These are phyloP conservation scores for Lavandula angustifolia DNA, from an alignment of 257 asterid genomes.

Conservation along the genomic window DNA sequence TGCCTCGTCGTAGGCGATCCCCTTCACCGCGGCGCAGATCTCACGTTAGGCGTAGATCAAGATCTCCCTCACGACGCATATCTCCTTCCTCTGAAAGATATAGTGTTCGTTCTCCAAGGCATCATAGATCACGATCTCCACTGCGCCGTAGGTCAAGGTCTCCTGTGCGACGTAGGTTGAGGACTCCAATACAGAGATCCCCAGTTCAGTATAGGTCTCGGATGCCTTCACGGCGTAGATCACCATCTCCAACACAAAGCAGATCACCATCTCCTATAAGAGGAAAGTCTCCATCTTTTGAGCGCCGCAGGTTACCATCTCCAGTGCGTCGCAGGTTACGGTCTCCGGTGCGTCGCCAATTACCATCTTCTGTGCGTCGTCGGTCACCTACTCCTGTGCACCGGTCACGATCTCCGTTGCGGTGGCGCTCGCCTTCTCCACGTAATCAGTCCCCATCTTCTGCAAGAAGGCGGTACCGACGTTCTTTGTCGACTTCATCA, in stretches of 20 bases:
- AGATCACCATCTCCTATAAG: constrained; percentile 50
- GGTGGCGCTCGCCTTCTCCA: constrained; percentile 54
- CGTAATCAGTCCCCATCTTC: constrained; percentile 39
- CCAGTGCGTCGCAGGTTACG: constrained; percentile 41
- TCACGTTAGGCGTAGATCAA: constrained; percentile 44
- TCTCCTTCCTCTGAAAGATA: constrained; percentile 69
- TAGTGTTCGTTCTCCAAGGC: constrained; percentile 60
- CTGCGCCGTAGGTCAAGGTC: constrained; percentile 46
- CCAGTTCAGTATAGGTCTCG: constrained; percentile 38
- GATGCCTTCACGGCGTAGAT: constrained; percentile 39
- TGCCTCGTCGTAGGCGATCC: constrained; percentile 65
- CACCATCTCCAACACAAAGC: constrained; percentile 38
- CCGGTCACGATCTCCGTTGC: constrained; percentile 38
- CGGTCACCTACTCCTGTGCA: constrained; percentile 42
- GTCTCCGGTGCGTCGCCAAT: constrained; percentile 33
- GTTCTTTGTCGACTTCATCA: constrained; percentile 57
- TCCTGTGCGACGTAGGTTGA: constrained; percentile 40
- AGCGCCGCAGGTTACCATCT: constrained; percentile 37
- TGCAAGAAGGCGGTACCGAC: constrained; percentile 45
- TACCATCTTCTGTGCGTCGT: constrained; percentile 40
- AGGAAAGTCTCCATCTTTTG: constrained; percentile 38
- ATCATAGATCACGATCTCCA: constrained; percentile 62
- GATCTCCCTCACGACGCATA: constrained; percentile 49
- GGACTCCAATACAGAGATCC: constrained; percentile 46
- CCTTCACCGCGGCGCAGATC: constrained; percentile 66